phyloP scores from a whole-genome alignment of 2,329 filamentous ascomycete species.

The Rutstroemia sp. region DNA sequence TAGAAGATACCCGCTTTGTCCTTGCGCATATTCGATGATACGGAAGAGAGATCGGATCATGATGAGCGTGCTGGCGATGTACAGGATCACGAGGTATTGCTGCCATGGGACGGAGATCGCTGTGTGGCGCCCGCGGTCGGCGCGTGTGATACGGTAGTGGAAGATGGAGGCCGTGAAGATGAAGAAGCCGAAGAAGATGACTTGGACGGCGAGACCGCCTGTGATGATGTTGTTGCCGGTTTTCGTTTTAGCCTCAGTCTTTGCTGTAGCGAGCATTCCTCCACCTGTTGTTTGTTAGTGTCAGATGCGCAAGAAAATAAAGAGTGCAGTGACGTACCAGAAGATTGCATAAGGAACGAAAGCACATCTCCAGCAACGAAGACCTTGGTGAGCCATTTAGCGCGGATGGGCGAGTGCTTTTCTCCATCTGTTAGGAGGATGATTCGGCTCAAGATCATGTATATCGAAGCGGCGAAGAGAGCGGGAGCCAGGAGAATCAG shows the following conservation, averaged over 20 bases:
- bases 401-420: conserved; percentile 29
- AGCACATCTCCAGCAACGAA: conserved; percentile 40
- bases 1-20: conserved; percentile 36
- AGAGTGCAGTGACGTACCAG: conserved; percentile 11
- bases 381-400: conserved; percentile 34
- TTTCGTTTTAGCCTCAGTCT: conserved; percentile 14
- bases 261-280: conserved; percentile 12
- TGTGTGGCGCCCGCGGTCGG: conserved; percentile 8
- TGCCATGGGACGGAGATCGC: conserved; percentile 13
- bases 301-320: neutral
- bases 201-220: conserved; percentile 41
- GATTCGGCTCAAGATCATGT: conserved; percentile 36
- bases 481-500: conserved; percentile 34
- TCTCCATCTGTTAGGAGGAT: conserved; percentile 32
- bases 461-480: conserved; percentile 34
- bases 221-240: conserved; percentile 37
- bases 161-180: conserved; percentile 25
- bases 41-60: conserved; percentile 40
- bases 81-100: conserved; percentile 35
- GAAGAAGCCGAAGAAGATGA: conserved; percentile 46
- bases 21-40: conserved; percentile 39
- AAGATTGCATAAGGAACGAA: conserved; percentile 36
- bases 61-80: conserved; percentile 37
- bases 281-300: conserved; percentile 13
- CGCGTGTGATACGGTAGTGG: conserved; percentile 10